These are phyloP conservation scores for Cardamine chenopodiifolia DNA, from an alignment of 345 rosid species.

Conservation along the genomic window DNA sequence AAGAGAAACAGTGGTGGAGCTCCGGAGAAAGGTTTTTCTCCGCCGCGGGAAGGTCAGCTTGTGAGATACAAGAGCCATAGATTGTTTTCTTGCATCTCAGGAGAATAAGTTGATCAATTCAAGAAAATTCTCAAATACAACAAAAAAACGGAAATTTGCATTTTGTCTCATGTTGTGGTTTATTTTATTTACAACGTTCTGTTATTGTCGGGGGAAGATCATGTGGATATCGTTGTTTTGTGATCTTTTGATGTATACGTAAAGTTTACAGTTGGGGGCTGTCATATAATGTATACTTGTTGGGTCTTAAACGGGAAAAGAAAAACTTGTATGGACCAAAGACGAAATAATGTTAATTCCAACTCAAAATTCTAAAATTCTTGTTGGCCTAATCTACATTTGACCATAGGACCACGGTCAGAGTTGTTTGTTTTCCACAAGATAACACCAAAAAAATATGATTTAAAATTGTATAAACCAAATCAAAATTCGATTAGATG, in stretches of 20 bases:
- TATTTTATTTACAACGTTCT: not conserved
- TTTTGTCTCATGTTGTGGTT: constrained; percentile 5
- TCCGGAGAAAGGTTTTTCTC: constrained; percentile 20
- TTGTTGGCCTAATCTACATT: constrained; percentile 22
- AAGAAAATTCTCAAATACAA: constrained; percentile 12
- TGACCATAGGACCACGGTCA: not conserved
- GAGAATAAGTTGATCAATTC: constrained; percentile 20
- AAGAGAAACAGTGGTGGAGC: constrained; percentile 15
- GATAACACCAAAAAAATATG: not conserved
- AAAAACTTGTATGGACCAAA: constrained; percentile 22
- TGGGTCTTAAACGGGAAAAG: constrained; percentile 11
- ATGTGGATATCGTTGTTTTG: constrained; percentile 24
- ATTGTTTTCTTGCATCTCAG: constrained; percentile 62
- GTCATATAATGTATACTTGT: not conserved
- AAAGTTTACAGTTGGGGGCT: constrained; percentile 9
- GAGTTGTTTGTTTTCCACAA: not conserved
- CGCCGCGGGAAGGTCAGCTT: constrained; percentile 46
- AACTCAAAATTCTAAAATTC: not conserved
- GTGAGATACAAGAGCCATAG: constrained; percentile 67
- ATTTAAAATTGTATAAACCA: not conserved
- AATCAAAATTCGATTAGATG: not conserved
- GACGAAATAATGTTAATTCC: constrained; percentile 3
- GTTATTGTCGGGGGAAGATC: not conserved
- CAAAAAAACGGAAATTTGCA: not conserved
- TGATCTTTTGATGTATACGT: constrained; percentile 17